Evolutionary conservation across 441 rosid species (phyloP), one percentile per base, ranked within the genome.

Genomic region (Adansonia gregorii): DNA sequence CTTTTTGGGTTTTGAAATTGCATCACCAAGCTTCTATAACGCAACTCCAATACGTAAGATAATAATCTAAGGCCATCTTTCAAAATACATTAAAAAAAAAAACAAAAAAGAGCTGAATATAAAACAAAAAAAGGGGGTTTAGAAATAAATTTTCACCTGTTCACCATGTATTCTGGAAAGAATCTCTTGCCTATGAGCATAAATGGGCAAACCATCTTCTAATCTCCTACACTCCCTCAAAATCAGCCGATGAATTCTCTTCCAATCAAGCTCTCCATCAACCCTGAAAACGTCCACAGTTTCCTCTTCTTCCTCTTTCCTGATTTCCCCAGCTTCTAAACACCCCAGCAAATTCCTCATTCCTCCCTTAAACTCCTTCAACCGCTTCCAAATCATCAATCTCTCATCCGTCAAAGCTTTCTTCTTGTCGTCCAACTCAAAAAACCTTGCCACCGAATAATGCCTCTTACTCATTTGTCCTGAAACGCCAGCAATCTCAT

Each of bases 161-260:
- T 82, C 76, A 2, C 77, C 74, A 73, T 84, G 82, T 74, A 93
- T 86, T 76, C 51, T 79, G 58, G 56, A 75, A 76, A 93, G 86
- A 78, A 93, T 87, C 45, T 78, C 85, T 43, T 66, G 77, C 55
- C 95, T 72, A 70, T 78, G 73, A 22, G 88, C 84, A 58, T 93
- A 93, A 67, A 93, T 91, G 6, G 97, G 97, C 60, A 93, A 64
- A 6, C 91, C 94, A 83, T 86, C 92, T 27, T 87, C 87, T 14
- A 93, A 83, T 84, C 97, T 88, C 74, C 87, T 83, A 79, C 92
- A 84, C 83, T 91, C 97, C 81, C 95, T 86, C 49, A 86, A 75
- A 67, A 90, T 66, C 70, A 91, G 41, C n/a, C 64, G 55, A 72
- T 90, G 89, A 60, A 89, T 80, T 69, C 86, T 82, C 55, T 58